Percentiles rank a stretch among this genome's conserved stretches.
phyloP scores from a whole-genome alignment of 495 filamentous ascomycete genomes.

The Hypoxylon fragiforme region DNA sequence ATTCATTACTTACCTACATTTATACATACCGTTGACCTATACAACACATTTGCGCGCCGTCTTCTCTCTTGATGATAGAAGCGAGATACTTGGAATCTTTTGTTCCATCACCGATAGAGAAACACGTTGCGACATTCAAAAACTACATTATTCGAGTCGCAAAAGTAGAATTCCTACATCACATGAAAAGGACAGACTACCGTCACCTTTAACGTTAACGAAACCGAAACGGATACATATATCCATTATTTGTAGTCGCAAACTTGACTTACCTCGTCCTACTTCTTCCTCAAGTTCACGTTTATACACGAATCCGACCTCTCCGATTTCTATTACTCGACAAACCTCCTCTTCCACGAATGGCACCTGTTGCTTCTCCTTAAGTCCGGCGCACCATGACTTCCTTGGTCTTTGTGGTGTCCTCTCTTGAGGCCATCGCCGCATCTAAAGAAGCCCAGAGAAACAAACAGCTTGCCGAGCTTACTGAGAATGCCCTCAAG shows the following conservation, averaged over 20 bases:
- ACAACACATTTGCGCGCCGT: conserved; percentile 14
- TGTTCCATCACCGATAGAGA: conserved; percentile 7
- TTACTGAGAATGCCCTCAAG: conserved; percentile 75
- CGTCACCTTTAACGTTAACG: no score
- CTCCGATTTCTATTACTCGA: no score
- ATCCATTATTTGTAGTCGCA: no score
- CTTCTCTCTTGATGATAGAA: conserved; percentile 7
- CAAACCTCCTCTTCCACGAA: conserved; percentile 37
- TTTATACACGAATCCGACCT: no score
- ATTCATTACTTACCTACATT: conserved; percentile 12
- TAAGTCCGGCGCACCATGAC: conserved; percentile 65
- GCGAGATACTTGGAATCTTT: conserved; percentile 5
- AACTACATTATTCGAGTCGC: no score
- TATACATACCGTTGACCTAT: no score
- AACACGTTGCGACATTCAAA: no score
- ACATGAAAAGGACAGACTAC: not conserved
- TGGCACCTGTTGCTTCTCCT: conserved; percentile 42
- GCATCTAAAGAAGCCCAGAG: conserved; percentile 83
- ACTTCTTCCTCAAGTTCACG: no score
- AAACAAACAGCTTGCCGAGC: conserved; percentile 76
- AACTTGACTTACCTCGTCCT: no score
- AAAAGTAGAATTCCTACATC: not conserved
- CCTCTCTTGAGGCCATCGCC: conserved; percentile 86
- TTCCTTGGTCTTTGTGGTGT: conserved; percentile 93
- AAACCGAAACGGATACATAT: not conserved